Evolutionary conservation across 257 asterid species (phyloP).

Genomic region (Marsdenia floribunda): DNA sequence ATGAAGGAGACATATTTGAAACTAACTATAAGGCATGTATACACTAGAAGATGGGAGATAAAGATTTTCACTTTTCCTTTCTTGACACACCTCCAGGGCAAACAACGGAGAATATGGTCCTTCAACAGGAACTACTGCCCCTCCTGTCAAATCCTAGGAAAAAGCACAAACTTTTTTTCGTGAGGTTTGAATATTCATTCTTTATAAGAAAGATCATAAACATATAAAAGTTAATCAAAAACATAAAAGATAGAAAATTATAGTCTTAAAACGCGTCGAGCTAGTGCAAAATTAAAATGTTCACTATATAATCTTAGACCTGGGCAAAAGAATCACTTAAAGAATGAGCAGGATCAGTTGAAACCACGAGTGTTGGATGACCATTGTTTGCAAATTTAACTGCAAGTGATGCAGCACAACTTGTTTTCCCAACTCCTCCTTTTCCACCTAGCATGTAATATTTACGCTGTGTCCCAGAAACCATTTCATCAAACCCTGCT

Average conservation of each 20-base stretch:
- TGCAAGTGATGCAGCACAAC: slow-evolving; percentile 98
- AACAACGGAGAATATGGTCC: slow-evolving; percentile 87
- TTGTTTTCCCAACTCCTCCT: slow-evolving; percentile 98
- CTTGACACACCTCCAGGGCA: slow-evolving; percentile 84
- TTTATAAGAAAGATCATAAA: neutral
- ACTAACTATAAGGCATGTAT: neutral
- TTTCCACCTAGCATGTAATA: slow-evolving; percentile 99
- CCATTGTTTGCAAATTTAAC: slow-evolving; percentile 96
- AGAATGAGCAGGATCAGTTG: slow-evolving; percentile 99
- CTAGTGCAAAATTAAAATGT: neutral
- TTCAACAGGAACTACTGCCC: slow-evolving; percentile 76
- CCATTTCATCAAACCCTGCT: slow-evolving; percentile 83
- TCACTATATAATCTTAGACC: slow-evolving; percentile 37
- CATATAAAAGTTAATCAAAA: neutral
- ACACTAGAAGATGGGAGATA: slow-evolving; percentile 1
- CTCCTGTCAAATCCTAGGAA: slow-evolving; percentile 86
- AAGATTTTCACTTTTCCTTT: slow-evolving; percentile 1
- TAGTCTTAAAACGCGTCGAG: neutral
- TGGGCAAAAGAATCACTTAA: slow-evolving; percentile 98
- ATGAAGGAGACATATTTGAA: slow-evolving; percentile 24
- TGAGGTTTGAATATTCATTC: neutral
- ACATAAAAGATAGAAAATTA: neutral
- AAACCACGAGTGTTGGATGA: slow-evolving; percentile 95
- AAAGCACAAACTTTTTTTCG: slow-evolving; percentile 17
- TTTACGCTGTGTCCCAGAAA: slow-evolving; percentile 81